Evolutionary conservation across 2,329 filamentous ascomycete species (phyloP).

Genomic region (Fusarium mundagurra): DNA sequence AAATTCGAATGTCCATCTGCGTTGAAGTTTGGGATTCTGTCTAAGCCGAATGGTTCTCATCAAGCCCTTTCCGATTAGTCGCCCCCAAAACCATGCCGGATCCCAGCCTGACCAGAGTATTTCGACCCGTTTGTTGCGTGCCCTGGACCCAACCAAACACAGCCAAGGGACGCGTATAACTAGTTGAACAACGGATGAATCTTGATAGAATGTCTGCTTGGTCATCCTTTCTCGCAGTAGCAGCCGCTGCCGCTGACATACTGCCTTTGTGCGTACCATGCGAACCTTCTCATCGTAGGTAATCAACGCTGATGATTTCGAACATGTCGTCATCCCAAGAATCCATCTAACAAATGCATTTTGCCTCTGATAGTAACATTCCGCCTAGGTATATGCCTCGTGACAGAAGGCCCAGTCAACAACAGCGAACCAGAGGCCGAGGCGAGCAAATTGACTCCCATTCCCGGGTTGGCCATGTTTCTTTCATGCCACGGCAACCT

Average conservation of each 20-base stretch:
- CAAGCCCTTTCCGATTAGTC: neutral
- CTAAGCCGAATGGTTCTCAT: neutral
- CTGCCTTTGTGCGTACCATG: slow-evolving; percentile 16
- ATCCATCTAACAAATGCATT: neutral
- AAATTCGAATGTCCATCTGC: neutral
- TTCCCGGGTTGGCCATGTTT: neutral
- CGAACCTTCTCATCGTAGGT: neutral
- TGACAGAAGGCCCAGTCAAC: neutral
- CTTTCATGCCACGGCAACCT: neutral
- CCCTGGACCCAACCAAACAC: neutral
- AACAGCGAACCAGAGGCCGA: slow-evolving; percentile 6
- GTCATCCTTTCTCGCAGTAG: neutral
- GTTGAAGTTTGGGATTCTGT: neutral
- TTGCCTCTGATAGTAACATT: neutral
- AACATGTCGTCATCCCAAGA: slow-evolving; percentile 1
- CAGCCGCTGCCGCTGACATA: neutral
- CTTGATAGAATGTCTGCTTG: neutral
- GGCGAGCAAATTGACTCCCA: neutral
- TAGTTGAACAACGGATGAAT: neutral
- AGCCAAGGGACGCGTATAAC: neutral
- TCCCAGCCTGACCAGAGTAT: neutral
- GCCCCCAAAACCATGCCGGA: neutral
- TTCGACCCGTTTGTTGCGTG: neutral
- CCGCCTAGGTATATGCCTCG: neutral
- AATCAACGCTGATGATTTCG: neutral